Base-by-base conservation (phyloP, 805 yeast genomes). In the Candida silvicultrix region DNA sequence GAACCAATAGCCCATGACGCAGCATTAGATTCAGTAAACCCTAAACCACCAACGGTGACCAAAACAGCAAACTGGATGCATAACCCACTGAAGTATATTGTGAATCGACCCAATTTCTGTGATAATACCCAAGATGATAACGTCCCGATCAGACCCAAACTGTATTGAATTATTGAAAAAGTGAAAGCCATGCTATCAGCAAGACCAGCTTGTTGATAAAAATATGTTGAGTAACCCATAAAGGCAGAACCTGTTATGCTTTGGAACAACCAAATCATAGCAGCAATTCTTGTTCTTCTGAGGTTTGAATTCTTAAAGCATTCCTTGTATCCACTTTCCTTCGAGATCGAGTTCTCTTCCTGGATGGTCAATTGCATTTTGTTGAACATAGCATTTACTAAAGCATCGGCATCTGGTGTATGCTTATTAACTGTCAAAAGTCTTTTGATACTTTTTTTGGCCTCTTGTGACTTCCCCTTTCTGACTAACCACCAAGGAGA, bases 401-500 rank as follows among this genome's bases (percentile, higher is more conserved):
- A 25, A 12, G 48, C 44, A 2, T 22, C 43, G 11, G 42, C 39
- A 41, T 50, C 49, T 36, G 60, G 60, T 32, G 48, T 15, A 5
- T 46, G 38, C 7, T 40, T 2, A 20, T 38, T 49, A 15, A 42
- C 42, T 4, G 49, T 38, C 2, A 44, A 58, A 39, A 57, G 38
- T 40, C 55, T 55, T 53, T 63, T 59, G 16, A 63, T 45, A 5
- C 69, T 50, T 38, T 54, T 49, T 35, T 64, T 67, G 12, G 85
- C 84, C 8, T 73, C 73, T 0, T 63, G 66, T 18, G 56, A 43
- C 42, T 61, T 60, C 4, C 71, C 73, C 49, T 67, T 66, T 45
- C 71, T 68, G 4, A 73, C 70, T 40, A 77, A 59, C 77, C 78
- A 78, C 73, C 78, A 73, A 25, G 84, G 84, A 10, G 80, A 74